Percentiles rank a stretch among this genome's conserved stretches.
Evolutionary conservation across 192 early-diverging fungal species (phyloP).

Genomic region (Coemansia sp.): DNA sequence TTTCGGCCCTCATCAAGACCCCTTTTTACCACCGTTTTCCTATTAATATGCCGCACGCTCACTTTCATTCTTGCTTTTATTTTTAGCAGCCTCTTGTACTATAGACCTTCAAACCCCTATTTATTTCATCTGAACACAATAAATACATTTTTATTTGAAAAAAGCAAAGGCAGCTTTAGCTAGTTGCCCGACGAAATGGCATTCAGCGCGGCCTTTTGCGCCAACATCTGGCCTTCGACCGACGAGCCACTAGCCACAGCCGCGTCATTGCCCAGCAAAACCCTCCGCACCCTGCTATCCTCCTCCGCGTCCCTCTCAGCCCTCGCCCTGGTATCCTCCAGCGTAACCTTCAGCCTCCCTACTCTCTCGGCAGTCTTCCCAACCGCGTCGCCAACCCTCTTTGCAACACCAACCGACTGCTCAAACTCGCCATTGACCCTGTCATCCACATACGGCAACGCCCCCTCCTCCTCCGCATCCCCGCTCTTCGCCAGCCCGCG

Average conservation of each 20-base stretch:
- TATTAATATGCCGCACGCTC: no score
- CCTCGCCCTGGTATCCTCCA: conserved; percentile 13
- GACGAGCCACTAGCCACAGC: background rate
- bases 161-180: no score
- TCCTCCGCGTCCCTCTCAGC: conserved; percentile 10
- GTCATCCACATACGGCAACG: conserved; percentile 34
- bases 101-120: background rate
- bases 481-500: conserved; percentile 1
- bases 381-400: conserved; percentile 8
- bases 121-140: background rate
- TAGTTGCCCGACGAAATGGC: conserved; percentile 25
- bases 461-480: background rate
- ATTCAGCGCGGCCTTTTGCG: conserved; percentile 41
- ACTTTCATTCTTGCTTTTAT: no score
- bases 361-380: conserved; percentile 7
- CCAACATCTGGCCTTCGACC: conserved; percentile 19
- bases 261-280: conserved; percentile 11
- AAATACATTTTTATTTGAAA: background rate
- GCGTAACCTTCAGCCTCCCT: background rate
- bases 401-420: conserved; percentile 13
- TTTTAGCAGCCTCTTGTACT: no score
- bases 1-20: no score
- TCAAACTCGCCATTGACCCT: conserved; percentile 43
- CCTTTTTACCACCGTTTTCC: no score
- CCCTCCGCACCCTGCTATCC: conserved; percentile 18